Evolutionary conservation across 116 monocot genomes (phyloP), one percentile per base, ranked within the genome.

Genomic region (Cymodocea nodosa): DNA sequence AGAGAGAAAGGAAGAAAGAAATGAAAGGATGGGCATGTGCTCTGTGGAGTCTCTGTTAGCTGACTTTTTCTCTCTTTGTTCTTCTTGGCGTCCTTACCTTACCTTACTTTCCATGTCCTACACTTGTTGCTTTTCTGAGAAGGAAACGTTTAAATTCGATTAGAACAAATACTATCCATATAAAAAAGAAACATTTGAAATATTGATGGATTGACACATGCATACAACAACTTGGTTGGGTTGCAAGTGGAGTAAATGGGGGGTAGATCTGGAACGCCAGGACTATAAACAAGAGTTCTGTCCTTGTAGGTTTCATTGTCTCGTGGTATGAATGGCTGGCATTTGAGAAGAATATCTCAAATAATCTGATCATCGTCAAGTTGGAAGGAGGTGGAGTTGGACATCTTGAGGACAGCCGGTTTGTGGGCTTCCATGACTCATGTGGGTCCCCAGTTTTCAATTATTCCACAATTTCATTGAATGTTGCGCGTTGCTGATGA

Each of bases 371-470:
- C 44, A 44, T 44, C 44, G 12, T 30, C 30, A 3, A n/a, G n/a
- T n/a, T n/a, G n/a, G n/a, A n/a, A 30, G 3, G 30, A 30, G 30
- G 1, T 30, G 30, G 30, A 9, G 44, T 8, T 44, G 44, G 44
- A 44, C 44, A 44, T 44, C 1, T 12, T 7, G 44, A 12, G 44
- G 12, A 44, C 44, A 44, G 12, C 44, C 44, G 17, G 53, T 53
- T 53, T 53, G 53, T 53, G 53, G 19, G 53, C 5, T 53, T 19
- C 53, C 2, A 5, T 58, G 15, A 58, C 58, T 58, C 13, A 14
- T 14, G 58, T 58, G 58, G 58, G 58, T 58, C 58, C 58, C 2
- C 25, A 58, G 23, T 58, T 58, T 24, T 20, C 58, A 58, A 58
- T 24, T 14, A 25, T 58, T 57, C 20, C 6, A 40, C 10, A 40